Conservation (phyloP, 768 basidiomycete species). For the Grammothele lineata region DNA sequence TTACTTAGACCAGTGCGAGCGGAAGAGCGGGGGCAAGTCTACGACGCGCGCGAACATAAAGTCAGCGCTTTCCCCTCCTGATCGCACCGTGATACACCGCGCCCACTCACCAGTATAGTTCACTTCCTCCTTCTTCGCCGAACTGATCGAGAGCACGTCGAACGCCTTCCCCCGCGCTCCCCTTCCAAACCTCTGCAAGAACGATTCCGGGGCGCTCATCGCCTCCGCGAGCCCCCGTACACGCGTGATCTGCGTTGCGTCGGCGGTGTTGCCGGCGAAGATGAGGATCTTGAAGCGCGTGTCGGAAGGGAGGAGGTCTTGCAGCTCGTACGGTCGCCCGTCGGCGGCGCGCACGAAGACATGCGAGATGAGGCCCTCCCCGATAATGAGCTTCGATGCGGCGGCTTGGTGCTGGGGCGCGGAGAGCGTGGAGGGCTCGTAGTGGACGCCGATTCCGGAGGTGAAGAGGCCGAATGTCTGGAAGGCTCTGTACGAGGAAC, state of each 20-base stretch:
- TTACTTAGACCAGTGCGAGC: slow-evolving; percentile 61
- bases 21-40: slow-evolving; percentile 42
- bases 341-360: slow-evolving; percentile 44
- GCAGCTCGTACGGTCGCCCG: slow-evolving; percentile 42
- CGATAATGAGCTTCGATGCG: slow-evolving; percentile 41
- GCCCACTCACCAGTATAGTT: slow-evolving; percentile 6
- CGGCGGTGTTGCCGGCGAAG: slow-evolving; percentile 38
- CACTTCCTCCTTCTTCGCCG: slow-evolving; percentile 6
- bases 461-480: slow-evolving; percentile 42
- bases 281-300: slow-evolving; percentile 45
- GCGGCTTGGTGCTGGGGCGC: slow-evolving; percentile 29
- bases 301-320: slow-evolving; percentile 46
- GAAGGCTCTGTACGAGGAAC: slow-evolving; percentile 33
- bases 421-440: slow-evolving; percentile 37
- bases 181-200: slow-evolving; percentile 16
- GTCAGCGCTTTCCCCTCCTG: too few species aligned
- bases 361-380: slow-evolving; percentile 47
- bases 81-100: slow-evolving; percentile 6
- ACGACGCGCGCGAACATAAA: slow-evolving; percentile 31
- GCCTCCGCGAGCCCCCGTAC: slow-evolving; percentile 18
- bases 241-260: slow-evolving; percentile 16
- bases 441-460: slow-evolving; percentile 47
- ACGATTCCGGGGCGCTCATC: slow-evolving; percentile 12
- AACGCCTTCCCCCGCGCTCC: slow-evolving; percentile 4
- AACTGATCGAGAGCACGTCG: slow-evolving; percentile 15